These are phyloP conservation scores for Candida parachauliodes DNA, from an alignment of 805 yeast species.

Conservation along the genomic window DNA sequence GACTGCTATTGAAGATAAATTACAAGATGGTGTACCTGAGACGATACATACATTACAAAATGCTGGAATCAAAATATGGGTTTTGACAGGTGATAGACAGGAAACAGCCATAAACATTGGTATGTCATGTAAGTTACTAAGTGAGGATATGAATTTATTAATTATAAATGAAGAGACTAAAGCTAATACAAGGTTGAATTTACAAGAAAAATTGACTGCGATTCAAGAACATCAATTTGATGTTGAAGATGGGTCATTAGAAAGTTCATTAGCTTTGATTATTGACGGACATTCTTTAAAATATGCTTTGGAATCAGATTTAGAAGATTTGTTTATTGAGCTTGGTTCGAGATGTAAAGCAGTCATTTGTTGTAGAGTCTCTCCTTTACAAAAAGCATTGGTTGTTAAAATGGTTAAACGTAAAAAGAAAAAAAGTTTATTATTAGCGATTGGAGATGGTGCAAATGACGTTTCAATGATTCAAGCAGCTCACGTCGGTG, in stretches of 20 bases:
- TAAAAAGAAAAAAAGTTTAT: slow-evolving; percentile 62
- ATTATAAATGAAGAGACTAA: slow-evolving; percentile 83
- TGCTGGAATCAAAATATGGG: slow-evolving; percentile 98
- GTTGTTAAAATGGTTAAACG: slow-evolving; percentile 93
- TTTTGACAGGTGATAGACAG: slow-evolving; percentile 95
- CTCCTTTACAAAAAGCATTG: slow-evolving; percentile 94
- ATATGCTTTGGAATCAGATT: slow-evolving; percentile 76
- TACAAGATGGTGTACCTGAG: slow-evolving; percentile 98
- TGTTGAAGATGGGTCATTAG: slow-evolving; percentile 51
- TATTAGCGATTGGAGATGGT: slow-evolving; percentile 97
- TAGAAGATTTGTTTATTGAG: slow-evolving; percentile 74
- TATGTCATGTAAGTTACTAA: slow-evolving; percentile 90
- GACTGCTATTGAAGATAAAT: slow-evolving; percentile 96
- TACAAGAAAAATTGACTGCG: slow-evolving; percentile 72
- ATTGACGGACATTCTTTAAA: slow-evolving; percentile 93
- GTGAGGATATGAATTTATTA: slow-evolving; percentile 93
- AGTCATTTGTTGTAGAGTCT: slow-evolving; percentile 95
- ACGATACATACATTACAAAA: slow-evolving; percentile 92
- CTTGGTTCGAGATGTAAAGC: slow-evolving; percentile 89
- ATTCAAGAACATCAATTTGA: slow-evolving; percentile 64
- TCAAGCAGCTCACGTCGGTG: slow-evolving; percentile 99
- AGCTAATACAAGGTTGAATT: slow-evolving; percentile 71
- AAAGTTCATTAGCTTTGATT: slow-evolving; percentile 77
- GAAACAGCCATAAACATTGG: slow-evolving; percentile 99
- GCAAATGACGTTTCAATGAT: slow-evolving; percentile 99